Evolutionary conservation across 163 green algal genomes (phyloP).

Genomic region (Picocystis sp.): DNA sequence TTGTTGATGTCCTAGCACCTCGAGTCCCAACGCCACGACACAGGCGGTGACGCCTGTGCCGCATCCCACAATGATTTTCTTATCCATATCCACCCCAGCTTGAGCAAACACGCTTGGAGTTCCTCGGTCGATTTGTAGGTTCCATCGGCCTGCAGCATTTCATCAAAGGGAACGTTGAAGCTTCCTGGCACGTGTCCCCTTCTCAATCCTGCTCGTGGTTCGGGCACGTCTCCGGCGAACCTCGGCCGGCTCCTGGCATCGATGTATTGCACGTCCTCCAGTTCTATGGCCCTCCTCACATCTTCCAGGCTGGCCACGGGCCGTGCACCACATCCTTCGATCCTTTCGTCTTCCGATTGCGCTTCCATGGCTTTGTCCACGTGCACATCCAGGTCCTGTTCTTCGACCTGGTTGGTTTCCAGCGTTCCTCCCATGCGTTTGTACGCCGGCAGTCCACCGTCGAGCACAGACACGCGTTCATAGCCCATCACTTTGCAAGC

Average conservation of each 20-base stretch:
- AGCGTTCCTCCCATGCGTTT: slow-evolving; percentile 25
- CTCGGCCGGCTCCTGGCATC: slow-evolving; percentile 33
- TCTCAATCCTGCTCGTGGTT: slow-evolving; percentile 58
- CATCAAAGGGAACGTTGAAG: slow-evolving; percentile 57
- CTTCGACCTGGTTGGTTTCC: slow-evolving; percentile 14
- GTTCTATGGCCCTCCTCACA: neutral
- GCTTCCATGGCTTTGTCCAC: too few relatives aligned
- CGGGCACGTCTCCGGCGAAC: slow-evolving; percentile 52
- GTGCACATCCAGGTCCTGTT: too few relatives aligned
- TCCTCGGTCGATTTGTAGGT: slow-evolving; percentile 14
- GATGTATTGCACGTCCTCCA: slow-evolving; percentile 21
- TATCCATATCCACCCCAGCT: slow-evolving; percentile 44
- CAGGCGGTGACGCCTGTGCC: slow-evolving; percentile 82
- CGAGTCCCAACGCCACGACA: slow-evolving; percentile 61
- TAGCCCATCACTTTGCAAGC: slow-evolving; percentile 26
- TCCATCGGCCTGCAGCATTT: slow-evolving; percentile 17
- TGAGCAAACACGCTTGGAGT: slow-evolving; percentile 40
- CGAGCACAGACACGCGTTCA: slow-evolving; percentile 56
- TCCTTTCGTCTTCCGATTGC: too few relatives aligned
- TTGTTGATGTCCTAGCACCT: slow-evolving; percentile 12
- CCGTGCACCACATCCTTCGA: too few relatives aligned
- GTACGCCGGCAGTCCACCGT: slow-evolving; percentile 74
- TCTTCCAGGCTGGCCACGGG: too few relatives aligned
- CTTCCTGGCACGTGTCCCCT: slow-evolving; percentile 74
- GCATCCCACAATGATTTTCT: slow-evolving; percentile 38